A percentile compares a stretch with the other conserved stretches of the same genome.
Evolutionary conservation across 2,329 filamentous ascomycete genomes (phyloP).

Genomic region (Penicillium olsonii): DNA sequence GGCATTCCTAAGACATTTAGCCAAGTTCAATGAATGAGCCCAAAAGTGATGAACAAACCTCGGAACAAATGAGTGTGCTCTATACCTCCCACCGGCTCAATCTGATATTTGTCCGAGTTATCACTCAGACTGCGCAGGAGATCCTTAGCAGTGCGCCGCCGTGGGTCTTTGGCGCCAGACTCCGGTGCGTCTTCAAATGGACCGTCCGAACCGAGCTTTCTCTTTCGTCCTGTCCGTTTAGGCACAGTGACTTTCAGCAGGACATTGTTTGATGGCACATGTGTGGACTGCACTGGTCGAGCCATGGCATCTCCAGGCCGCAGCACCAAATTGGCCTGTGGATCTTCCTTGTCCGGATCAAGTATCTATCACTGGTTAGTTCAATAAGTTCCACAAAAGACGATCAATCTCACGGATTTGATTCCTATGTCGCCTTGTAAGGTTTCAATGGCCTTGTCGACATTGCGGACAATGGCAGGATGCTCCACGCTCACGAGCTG

Average conservation of each 20-base stretch:
- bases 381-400: background rate
- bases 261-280: conserved; percentile 76
- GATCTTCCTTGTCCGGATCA: conserved; percentile 47
- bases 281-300: conserved; percentile 75
- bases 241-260: conserved; percentile 85
- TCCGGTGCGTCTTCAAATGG: conserved; percentile 58
- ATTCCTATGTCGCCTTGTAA: conserved; percentile 60
- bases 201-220: conserved; percentile 74
- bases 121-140: conserved; percentile 61
- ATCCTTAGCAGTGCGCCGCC: conserved; percentile 28
- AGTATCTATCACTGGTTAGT: conserved; percentile 43
- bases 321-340: conserved; percentile 68
- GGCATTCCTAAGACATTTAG: conserved; percentile 58
- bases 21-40: background rate
- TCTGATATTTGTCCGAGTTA: conserved; percentile 65
- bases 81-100: conserved; percentile 72
- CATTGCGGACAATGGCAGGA: conserved; percentile 65
- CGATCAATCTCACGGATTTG: conserved; percentile 49
- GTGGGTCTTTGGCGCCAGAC: conserved; percentile 15
- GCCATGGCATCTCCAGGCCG: conserved; percentile 77
- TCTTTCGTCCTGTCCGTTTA: conserved; percentile 79
- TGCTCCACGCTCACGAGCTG: conserved; percentile 65
- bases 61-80: conserved; percentile 84
- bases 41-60: conserved; percentile 45
- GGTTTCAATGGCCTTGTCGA: conserved; percentile 64